Base-by-base conservation (phyloP, 1,284 basidiomycete species). In the Sphaerobolus stellatus region DNA sequence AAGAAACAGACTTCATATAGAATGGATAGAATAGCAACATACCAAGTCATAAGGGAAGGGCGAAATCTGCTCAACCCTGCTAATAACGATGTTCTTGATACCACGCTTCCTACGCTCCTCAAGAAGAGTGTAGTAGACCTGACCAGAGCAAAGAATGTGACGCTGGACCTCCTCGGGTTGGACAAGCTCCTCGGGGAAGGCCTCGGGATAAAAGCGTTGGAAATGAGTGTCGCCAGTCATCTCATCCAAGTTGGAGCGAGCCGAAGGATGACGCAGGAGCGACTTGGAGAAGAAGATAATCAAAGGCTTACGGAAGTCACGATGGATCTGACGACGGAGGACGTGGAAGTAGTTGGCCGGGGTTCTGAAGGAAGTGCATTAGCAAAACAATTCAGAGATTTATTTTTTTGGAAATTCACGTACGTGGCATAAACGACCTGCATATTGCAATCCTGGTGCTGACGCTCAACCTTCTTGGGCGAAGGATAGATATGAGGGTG, bases 381-480 rank as follows among this genome's bases (percentile, higher is more conserved):
- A 70, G 50, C 27, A 50, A 43, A 24, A 18, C 13, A 43, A 41
- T 18, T 41, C 40, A 18, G 9, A 31, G 33, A 30, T 49, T 31
- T 18, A 33, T 45, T 24, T 22, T 6, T n/a, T n/a, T n/a, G n/a
- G n/a, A n/a, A n/a, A 31, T 34, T 2, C 20, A 78, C 87, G 70
- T 67, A 89, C 82, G 95, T 95, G 18, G 92, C 90, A 76, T 98
- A 98, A 36, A 97, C 92, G 61, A 98, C 88, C 74, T 98, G 96
- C 94, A 99, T 95, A 72, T 99, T 99, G 73, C 94, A 96, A 71
- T 99, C 97, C 76, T 99, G 97, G 70, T 98, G 94, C 69, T 97
- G 94, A 54, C 97, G 80, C 69, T 95, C 92, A 61, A 95, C 77
- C 80, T 96, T 95, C 72, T 97, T 86, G 1, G 82, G 81, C 1